A percentile compares a stretch with the other conserved stretches of the same genome.
Evolutionary conservation across 2,329 filamentous ascomycete genomes (phyloP).

Genomic region (Fusarium algeriense): DNA sequence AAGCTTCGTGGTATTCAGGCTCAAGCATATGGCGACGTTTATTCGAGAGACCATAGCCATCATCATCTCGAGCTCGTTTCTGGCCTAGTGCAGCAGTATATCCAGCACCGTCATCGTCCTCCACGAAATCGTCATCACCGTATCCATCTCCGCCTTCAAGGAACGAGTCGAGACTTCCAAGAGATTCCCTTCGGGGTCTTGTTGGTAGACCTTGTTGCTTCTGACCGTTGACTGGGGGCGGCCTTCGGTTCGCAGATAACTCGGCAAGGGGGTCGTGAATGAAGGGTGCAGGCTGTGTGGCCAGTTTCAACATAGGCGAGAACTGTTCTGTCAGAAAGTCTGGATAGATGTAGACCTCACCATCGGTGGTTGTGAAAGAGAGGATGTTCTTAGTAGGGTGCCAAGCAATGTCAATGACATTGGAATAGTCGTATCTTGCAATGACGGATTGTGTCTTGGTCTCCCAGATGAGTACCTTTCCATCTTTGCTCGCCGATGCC

Average conservation of each 20-base stretch:
- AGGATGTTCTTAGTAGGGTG: slow-evolving; percentile 89
- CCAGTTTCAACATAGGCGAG: slow-evolving; percentile 66
- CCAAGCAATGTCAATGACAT: slow-evolving; percentile 89
- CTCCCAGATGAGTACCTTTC: slow-evolving; percentile 86
- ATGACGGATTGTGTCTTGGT: slow-evolving; percentile 86
- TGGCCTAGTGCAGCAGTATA: slow-evolving; percentile 73
- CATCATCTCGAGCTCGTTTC: slow-evolving; percentile 67
- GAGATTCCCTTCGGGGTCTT: slow-evolving; percentile 70
- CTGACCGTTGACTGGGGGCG: slow-evolving; percentile 65
- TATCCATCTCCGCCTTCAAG: slow-evolving; percentile 69
- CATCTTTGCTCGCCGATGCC: slow-evolving; percentile 75
- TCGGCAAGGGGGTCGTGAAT: slow-evolving; percentile 84
- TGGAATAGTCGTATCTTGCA: slow-evolving; percentile 81
- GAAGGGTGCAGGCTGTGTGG: slow-evolving; percentile 82
- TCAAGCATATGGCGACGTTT: slow-evolving; percentile 65
- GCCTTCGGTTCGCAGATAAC: slow-evolving; percentile 73
- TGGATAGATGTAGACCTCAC: slow-evolving; percentile 91
- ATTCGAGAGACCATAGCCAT: slow-evolving; percentile 58
- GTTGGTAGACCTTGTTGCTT: slow-evolving; percentile 62
- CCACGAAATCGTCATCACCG: slow-evolving; percentile 83
- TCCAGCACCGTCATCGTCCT: slow-evolving; percentile 94
- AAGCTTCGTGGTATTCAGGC: slow-evolving; percentile 82
- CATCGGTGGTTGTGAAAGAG: slow-evolving; percentile 92
- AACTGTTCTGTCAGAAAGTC: slow-evolving; percentile 74
- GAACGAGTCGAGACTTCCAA: slow-evolving; percentile 87